A percentile compares a stretch with the other conserved stretches of the same genome.
Conservation (phyloP, 2,329 filamentous ascomycete species). For the Beauveria asiatica region DNA sequence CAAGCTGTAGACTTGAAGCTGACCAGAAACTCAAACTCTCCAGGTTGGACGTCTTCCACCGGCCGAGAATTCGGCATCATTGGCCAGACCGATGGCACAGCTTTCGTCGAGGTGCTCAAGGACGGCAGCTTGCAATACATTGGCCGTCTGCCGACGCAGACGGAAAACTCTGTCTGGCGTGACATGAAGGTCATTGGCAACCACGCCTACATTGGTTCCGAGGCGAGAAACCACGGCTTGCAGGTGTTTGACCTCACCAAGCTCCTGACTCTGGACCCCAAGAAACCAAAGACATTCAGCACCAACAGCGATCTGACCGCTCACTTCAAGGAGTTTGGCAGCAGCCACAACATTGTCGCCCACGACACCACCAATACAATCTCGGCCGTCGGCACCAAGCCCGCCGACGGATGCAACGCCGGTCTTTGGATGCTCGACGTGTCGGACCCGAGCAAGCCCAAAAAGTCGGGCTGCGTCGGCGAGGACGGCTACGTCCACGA, state of each 20-base stretch:
- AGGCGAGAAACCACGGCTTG: constrained; percentile 43
- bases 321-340: constrained; percentile 27
- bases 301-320: constrained; percentile 24
- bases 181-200: constrained; percentile 32
- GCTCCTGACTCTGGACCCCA: constrained; percentile 34
- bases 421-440: constrained; percentile 50
- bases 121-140: constrained; percentile 35
- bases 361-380: constrained; percentile 36
- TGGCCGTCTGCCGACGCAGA: constrained; percentile 36
- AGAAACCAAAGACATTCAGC: constrained; percentile 25
- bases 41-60: constrained; percentile 13
- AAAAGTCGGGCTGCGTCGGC: constrained; percentile 39
- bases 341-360: constrained; percentile 29
- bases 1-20: too few relatives aligned
- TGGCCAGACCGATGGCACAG: constrained; percentile 38
- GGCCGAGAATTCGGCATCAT: constrained; percentile 38
- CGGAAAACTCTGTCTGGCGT: constrained; percentile 26
- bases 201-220: constrained; percentile 30
- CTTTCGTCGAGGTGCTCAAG: constrained; percentile 35
- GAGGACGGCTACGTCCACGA: constrained; percentile 49
- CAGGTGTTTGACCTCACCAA: constrained; percentile 56
- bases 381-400: constrained; percentile 34
- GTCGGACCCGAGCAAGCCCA: constrained; percentile 40
- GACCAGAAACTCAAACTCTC: not conserved
- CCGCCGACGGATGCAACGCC: constrained; percentile 30